Conservation (phyloP, 75 land plant species). For the Gnetum montanum region DNA sequence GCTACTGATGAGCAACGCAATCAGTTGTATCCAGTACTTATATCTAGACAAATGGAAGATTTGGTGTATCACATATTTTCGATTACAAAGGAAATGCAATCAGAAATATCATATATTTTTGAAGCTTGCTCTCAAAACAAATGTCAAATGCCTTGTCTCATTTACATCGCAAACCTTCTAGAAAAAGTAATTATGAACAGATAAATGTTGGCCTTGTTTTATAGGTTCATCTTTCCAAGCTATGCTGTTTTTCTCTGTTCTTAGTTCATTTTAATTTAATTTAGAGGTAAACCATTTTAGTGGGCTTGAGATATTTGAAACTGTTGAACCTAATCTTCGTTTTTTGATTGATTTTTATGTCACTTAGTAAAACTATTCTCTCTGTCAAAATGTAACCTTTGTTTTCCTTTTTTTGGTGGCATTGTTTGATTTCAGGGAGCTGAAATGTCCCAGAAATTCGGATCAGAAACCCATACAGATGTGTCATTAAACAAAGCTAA, state of each 20-base stretch:
- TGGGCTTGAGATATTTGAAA: too few relatives aligned
- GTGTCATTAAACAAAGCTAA: not conserved
- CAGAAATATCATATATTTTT: conserved; percentile 5
- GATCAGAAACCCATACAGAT: conserved; percentile 6
- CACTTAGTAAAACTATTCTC: too few relatives aligned
- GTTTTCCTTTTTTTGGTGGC: too few relatives aligned
- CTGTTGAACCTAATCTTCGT: too few relatives aligned
- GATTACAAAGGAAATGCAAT: conserved; percentile 20
- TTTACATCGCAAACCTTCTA: not conserved
- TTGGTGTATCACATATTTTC: conserved; percentile 23
- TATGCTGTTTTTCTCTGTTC: too few relatives aligned
- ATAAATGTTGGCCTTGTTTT: not conserved
- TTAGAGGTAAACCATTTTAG: too few relatives aligned
- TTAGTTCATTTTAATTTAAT: too few relatives aligned
- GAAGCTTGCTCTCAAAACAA: conserved; percentile 1
- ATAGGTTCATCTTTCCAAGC: too few relatives aligned
- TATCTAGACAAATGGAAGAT: conserved; percentile 36
- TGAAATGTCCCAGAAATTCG: conserved; percentile 26
- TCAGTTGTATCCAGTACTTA: conserved; percentile 8
- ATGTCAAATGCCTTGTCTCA: not conserved
- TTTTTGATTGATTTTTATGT: too few relatives aligned
- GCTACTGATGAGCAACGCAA: not conserved
- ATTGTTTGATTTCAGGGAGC: conserved; percentile 26
- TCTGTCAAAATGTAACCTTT: too few relatives aligned
- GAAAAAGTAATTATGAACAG: not conserved